These are phyloP conservation scores for Skeletonema grethae DNA, from an alignment of 108 stramenopile species.

Conservation along the genomic window DNA sequence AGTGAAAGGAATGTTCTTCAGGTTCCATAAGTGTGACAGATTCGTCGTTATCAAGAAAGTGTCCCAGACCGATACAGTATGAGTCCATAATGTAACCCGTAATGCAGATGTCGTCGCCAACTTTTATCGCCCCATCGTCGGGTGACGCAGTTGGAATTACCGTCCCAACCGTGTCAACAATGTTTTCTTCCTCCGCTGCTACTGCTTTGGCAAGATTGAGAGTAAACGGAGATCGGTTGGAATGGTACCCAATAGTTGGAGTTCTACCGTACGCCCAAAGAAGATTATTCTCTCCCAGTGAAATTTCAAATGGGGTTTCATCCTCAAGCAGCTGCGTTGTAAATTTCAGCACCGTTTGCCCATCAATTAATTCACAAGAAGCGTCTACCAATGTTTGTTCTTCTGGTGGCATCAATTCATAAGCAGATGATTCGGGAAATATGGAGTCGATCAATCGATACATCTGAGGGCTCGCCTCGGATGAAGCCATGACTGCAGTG, in stretches of 20 bases:
- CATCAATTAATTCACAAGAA: not conserved
- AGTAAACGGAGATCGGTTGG: slow-evolving; percentile 5
- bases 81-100: slow-evolving; percentile 46
- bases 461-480: slow-evolving; percentile 12
- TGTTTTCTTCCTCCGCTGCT: not conserved
- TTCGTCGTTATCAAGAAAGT: slow-evolving; percentile 36
- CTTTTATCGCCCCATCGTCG: not conserved
- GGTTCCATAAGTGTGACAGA: slow-evolving; percentile 29
- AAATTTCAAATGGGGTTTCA: not conserved
- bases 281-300: not conserved
- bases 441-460: slow-evolving; percentile 2
- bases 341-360: not conserved
- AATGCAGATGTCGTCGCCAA: slow-evolving; percentile 33
- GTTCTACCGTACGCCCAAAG: not conserved
- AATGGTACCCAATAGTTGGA: slow-evolving; percentile 23
- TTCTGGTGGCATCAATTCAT: not conserved
- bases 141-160: not conserved
- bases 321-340: not conserved
- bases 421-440: not conserved
- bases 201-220: slow-evolving; percentile 26
- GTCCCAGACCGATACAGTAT: slow-evolving; percentile 36
- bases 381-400: slow-evolving; percentile 7
- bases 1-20: slow-evolving; percentile 49
- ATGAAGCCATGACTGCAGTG: slow-evolving; percentile 21
- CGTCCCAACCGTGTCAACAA: not conserved